These are phyloP conservation scores for Grosmannia serpens DNA, from an alignment of 2,329 filamentous ascomycete species.

Conservation along the genomic window DNA sequence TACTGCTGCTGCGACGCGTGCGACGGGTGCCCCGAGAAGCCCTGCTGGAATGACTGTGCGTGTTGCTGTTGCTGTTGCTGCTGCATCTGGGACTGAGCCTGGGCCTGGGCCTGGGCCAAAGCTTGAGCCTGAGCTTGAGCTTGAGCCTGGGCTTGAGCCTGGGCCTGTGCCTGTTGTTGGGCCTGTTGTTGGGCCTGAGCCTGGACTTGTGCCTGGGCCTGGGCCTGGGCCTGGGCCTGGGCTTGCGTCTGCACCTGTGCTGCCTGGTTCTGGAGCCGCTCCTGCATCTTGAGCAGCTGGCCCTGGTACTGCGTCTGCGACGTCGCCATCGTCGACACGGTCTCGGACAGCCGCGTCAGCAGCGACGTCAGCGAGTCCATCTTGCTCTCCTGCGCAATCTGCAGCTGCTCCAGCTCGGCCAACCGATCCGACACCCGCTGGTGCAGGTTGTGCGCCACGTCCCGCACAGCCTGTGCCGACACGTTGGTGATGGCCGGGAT, in stretches of 20 bases:
- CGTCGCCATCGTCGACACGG: constrained; percentile 57
- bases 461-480: constrained; percentile 54
- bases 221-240: not conserved
- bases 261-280: constrained; percentile 7
- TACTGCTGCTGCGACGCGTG: constrained; percentile 8
- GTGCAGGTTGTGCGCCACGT: constrained; percentile 57
- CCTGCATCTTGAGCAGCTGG: constrained; percentile 44
- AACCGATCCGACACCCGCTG: constrained; percentile 42
- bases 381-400: constrained; percentile 47
- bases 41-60: constrained; percentile 11
- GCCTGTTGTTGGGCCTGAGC: constrained; percentile 7
- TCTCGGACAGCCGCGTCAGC: constrained; percentile 55
- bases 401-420: constrained; percentile 36
- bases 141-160: not conserved
- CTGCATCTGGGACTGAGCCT: constrained; percentile 5
- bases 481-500: constrained; percentile 54
- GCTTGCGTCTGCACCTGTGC: not conserved
- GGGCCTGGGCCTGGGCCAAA: constrained; percentile 15
- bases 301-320: constrained; percentile 59
- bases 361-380: constrained; percentile 61
- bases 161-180: not conserved
- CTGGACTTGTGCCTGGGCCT: not conserved
- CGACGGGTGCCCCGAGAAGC: constrained; percentile 11
- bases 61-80: constrained; percentile 7
- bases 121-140: constrained; percentile 18